A percentile compares a stretch with the other conserved stretches of the same genome.
phyloP scores from a whole-genome alignment of 2,329 filamentous ascomycete species.

The Trichoderma sp. region DNA sequence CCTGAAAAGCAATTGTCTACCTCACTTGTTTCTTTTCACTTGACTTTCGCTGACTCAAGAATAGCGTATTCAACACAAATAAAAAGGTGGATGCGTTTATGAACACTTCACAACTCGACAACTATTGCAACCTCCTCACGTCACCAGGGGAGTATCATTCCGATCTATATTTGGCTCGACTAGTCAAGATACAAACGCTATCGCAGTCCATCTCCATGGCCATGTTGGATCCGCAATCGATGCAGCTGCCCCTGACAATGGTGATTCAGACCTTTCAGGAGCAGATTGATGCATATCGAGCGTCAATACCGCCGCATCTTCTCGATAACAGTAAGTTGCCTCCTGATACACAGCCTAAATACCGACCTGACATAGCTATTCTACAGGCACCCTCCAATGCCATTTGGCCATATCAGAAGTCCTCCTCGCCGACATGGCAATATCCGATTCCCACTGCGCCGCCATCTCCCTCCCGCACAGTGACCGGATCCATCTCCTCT shows the following conservation, averaged over 20 bases:
- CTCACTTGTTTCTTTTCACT: background rate
- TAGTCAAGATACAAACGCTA: slow-evolving; percentile 54
- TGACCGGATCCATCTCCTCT: slow-evolving; percentile 52
- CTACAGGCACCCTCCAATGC: slow-evolving; percentile 46
- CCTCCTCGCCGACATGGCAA: slow-evolving; percentile 52
- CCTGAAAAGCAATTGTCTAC: background rate
- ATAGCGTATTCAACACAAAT: slow-evolving; percentile 49
- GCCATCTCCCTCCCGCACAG: slow-evolving; percentile 40
- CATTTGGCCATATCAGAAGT: slow-evolving; percentile 52
- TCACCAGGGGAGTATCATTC: slow-evolving; percentile 48
- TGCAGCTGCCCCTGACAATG: slow-evolving; percentile 47
- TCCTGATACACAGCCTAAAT: no score
- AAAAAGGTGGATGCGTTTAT: slow-evolving; percentile 55
- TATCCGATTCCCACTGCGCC: slow-evolving; percentile 45
- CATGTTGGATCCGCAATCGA: slow-evolving; percentile 37
- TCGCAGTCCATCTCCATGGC: slow-evolving; percentile 52
- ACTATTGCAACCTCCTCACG: slow-evolving; percentile 49
- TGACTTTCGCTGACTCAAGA: background rate
- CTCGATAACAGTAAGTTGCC: slow-evolving; percentile 40
- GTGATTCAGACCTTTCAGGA: slow-evolving; percentile 51
- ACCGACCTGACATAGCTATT: no score
- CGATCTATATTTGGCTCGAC: slow-evolving; percentile 50
- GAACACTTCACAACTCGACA: slow-evolving; percentile 50
- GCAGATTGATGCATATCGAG: slow-evolving; percentile 47
- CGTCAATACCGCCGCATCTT: slow-evolving; percentile 43